Evolutionary conservation across 768 basidiomycete genomes (phyloP), one percentile per base, ranked within the genome.

Genomic region (Termitomyces sp.): DNA sequence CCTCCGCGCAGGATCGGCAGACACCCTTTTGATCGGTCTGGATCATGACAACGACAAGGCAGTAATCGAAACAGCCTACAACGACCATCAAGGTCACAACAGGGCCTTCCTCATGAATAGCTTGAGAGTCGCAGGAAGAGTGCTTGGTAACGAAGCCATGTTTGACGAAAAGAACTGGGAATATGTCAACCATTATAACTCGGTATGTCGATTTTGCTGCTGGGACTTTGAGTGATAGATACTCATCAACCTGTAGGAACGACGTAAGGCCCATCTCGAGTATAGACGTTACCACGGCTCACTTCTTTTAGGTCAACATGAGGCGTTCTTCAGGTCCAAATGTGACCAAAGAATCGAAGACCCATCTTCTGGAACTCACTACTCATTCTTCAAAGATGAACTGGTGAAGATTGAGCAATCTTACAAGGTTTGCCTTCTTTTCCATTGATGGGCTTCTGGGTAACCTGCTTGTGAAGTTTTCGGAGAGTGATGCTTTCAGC

Each of bases 21-120:
- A 97, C 71, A 96, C 92, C 0, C 79, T 98, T 8, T 76, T 98
- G 2, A 80, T 99, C 11, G 96, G 96, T n/a, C 75, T 98, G 48
- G 96, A 98, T 72, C 92, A 94, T 59, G 84, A 89, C 69, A 89
- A 91, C 65, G 83, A 83, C 40, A 80, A 81, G 58, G 70, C 75
- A n/a, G 76, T 83, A 63, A 90, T 98, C 58, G 92, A 96, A 70
- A 71, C 77, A 20, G 96, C 96, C 0, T 98, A 98, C 75, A 89
- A 96, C 67, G 95, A 97, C 66, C 76, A 79, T 5, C 81, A 84
- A 61, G 93, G 91, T 4, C 75, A 85, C 64, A 94, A 92, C 0
- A 79, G 76, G 66, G 75, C 75, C 12, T 96, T 97, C 69, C 90
- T 96, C 63, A 87, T 95, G 84, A 94, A 97, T 67, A 94, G 91